Base-by-base conservation (phyloP, 2,329 filamentous ascomycete species). In the Neonectria faginata region DNA sequence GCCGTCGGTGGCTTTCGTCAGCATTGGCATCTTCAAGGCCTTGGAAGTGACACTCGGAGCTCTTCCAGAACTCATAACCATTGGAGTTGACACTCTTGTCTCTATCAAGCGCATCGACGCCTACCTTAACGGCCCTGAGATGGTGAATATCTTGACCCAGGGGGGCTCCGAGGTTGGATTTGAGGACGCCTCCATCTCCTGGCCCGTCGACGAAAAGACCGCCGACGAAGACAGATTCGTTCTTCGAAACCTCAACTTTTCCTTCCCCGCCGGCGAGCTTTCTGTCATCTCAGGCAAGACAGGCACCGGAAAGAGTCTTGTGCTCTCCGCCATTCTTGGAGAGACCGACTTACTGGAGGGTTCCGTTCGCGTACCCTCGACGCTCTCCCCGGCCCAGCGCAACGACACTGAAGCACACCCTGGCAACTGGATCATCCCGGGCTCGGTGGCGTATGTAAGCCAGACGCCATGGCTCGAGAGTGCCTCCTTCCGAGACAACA, bases 391-490 rank as follows among this genome's bases (percentile, higher is more conserved):
- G 0, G 73, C 81, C 5, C 84, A 91, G 29, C 84, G 90, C 41
- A 85, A 86, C 66, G 90, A 92, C 70, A 75, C 79, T 57, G 86
- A 88, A 66, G 91, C 91, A 2, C 90, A 86, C 52, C 81, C 75
- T 50, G 82, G 78, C 33, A 85, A 92, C 68, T 94, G 92, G 92
- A 88, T 91, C 48, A 84, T 93, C 16, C 85, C 89, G 8, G 85
- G 85, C 3, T 86, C 90, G 2, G 85, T 94, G 52, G 92, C 92
- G 0, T 95, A 90, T 70, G 91, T 94, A 36, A 88, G 90, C 1
- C 92, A 94, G 74, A 93, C 91, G 8, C 92, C 92, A 0, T 96
- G 92, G 92, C 92, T 96, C 53, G 92, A 95, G 74, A 95, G 94
- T 70, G 91, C 90, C 1, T 91, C 88, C 6, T 89, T 97, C 66